These are phyloP conservation scores for Aspergillus chevalieri DNA, from an alignment of 2,329 filamentous ascomycete genomes.

Conservation along the genomic window DNA sequence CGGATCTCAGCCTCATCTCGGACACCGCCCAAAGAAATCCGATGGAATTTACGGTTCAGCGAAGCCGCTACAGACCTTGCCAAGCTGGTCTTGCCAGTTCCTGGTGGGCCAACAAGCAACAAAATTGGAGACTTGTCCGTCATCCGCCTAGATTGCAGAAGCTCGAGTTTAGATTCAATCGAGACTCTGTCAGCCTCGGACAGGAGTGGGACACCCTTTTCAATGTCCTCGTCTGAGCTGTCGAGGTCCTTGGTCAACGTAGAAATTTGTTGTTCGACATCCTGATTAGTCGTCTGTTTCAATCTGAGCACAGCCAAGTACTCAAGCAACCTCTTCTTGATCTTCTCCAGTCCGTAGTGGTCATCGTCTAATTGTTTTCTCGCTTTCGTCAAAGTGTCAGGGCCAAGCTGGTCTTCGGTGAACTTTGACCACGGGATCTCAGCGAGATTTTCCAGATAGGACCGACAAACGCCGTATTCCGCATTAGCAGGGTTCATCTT, in stretches of 20 bases:
- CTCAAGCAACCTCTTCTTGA: conserved; percentile 92
- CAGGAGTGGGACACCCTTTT: conserved; percentile 52
- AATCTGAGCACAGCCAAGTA: conserved; percentile 94
- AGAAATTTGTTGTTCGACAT: conserved; percentile 69
- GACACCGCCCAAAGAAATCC: conserved; percentile 92
- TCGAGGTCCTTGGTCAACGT: conserved; percentile 46
- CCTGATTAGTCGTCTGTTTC: conserved; percentile 83
- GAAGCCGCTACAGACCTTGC: conserved; percentile 90
- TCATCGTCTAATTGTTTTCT: conserved; percentile 90
- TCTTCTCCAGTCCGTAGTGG: conserved; percentile 92
- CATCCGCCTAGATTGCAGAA: conserved; percentile 75
- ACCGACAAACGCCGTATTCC: conserved; percentile 88
- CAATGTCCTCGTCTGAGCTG: conserved; percentile 37
- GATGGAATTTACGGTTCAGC: conserved; percentile 89
- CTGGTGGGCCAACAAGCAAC: conserved; percentile 85
- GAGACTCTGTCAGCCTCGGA: conserved; percentile 42
- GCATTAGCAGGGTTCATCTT: conserved; percentile 97
- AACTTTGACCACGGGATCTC: conserved; percentile 87
- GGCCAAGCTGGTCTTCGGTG: conserved; percentile 80
- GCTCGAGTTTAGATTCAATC: conserved; percentile 60
- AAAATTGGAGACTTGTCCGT: conserved; percentile 94
- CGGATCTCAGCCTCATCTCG: conserved; percentile 95
- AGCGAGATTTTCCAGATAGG: conserved; percentile 86
- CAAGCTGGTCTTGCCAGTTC: conserved; percentile 91
- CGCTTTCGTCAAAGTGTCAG: conserved; percentile 69